Conservation (phyloP, 352 stramenopile genomes). For the Globisporangium takayamanum region DNA sequence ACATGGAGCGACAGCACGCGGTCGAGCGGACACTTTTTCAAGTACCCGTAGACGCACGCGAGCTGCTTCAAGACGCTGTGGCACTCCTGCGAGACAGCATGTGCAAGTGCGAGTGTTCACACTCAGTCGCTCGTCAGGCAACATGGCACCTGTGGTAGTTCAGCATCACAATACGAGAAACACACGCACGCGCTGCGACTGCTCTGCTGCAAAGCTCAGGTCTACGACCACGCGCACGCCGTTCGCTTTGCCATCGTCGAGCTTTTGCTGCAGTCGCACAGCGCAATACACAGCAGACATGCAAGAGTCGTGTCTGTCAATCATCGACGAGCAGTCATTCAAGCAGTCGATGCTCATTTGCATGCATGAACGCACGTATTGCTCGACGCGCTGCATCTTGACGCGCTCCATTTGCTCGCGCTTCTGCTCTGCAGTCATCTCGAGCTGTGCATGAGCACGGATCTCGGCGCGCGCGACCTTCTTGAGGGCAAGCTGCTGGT, state of each 20-base stretch:
- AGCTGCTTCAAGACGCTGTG: constrained; percentile 83
- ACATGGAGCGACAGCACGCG: constrained; percentile 53
- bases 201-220: constrained; percentile 38
- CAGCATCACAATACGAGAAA: neutral
- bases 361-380: constrained; percentile 42
- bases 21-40: constrained; percentile 67
- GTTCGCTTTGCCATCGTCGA: constrained; percentile 30
- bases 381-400: constrained; percentile 68
- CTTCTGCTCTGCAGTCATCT: constrained; percentile 39
- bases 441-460: constrained; percentile 2
- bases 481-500: constrained; percentile 20
- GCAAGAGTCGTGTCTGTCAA: neutral
- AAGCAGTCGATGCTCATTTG: neutral
- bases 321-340: neutral
- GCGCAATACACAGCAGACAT: neutral
- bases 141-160: neutral
- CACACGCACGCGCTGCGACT: constrained; percentile 25
- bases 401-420: constrained; percentile 44
- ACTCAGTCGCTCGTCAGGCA: neutral
- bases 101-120: neutral
- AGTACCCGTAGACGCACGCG: constrained; percentile 63
- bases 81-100: constrained; percentile 31
- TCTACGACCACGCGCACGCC: constrained; percentile 65
- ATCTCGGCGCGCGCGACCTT: constrained; percentile 16
- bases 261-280: constrained; percentile 52